phyloP scores from a whole-genome alignment of 805 yeast genomes.

The Wickerhamomyces canadensis region DNA sequence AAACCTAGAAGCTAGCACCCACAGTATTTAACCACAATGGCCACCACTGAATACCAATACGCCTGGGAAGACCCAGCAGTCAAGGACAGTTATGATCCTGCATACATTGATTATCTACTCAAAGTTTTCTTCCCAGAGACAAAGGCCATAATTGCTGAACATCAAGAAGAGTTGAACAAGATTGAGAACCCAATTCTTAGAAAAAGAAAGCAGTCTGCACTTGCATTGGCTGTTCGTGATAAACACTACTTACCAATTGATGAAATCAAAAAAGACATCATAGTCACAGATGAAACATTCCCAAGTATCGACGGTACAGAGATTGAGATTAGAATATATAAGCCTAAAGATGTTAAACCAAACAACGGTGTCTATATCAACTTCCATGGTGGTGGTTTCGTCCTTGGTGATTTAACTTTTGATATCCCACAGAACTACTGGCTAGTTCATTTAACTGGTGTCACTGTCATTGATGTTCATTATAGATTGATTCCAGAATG shows the following conservation, averaged over 20 bases:
- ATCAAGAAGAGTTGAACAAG: background rate
- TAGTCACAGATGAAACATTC: background rate
- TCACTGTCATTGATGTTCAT: conserved; percentile 13
- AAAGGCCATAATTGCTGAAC: background rate
- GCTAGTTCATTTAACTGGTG: conserved; percentile 17
- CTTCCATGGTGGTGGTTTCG: conserved; percentile 8
- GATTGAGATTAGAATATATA: conserved; percentile 2
- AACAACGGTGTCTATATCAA: conserved; percentile 1
- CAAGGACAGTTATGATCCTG: background rate
- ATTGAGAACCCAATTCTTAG: background rate
- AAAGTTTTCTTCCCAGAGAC: background rate
- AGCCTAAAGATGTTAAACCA: background rate
- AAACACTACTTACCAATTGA: background rate
- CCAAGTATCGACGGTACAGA: conserved; percentile 1
- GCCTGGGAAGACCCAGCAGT: conserved; percentile 1
- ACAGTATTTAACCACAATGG: too few species aligned
- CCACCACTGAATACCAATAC: too few species aligned
- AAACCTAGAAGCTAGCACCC: too few species aligned
- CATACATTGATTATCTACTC: background rate
- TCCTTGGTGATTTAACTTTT: conserved; percentile 1
- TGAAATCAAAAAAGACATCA: background rate
- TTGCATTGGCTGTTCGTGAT: too few species aligned
- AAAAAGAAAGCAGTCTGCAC: background rate
- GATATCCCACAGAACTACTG: conserved; percentile 2
- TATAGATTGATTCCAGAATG: conserved; percentile 4